Percentiles rank a stretch among this genome's conserved stretches.
These are phyloP conservation scores for Mycena albidolilacea DNA, from an alignment of 768 basidiomycete genomes.

Conservation along the genomic window DNA sequence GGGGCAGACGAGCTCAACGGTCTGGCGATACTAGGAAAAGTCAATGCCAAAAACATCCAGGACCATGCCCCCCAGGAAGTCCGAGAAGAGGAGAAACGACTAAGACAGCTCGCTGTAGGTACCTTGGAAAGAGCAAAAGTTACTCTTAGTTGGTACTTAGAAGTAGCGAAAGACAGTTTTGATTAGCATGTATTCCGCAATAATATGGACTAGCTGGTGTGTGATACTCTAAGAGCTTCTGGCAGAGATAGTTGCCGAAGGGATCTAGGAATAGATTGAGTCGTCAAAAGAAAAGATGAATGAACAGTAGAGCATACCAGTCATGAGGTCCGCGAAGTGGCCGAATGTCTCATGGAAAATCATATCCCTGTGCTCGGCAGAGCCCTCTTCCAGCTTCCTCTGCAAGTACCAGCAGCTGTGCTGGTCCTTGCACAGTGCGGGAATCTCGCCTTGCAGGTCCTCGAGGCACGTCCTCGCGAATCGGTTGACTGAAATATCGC, in stretches of 20 bases:
- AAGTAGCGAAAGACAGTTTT: background rate
- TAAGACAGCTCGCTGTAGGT: background rate
- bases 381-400: conserved; percentile 98
- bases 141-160: no score
- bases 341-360: conserved; percentile 99
- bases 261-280: no score
- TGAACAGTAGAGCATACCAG: conserved; percentile 66
- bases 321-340: conserved; percentile 99
- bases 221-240: no score
- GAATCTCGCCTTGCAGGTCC: conserved; percentile 95
- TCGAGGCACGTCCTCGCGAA: conserved; percentile 97
- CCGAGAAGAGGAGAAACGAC: background rate
- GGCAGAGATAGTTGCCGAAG: no score
- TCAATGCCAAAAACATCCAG: no score
- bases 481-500: conserved; percentile 80
- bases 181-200: background rate
- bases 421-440: conserved; percentile 96
- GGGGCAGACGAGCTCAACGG: no score
- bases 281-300: no score
- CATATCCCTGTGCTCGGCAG: conserved; percentile 97
- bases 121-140: background rate
- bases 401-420: conserved; percentile 98
- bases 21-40: no score
- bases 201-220: no score
- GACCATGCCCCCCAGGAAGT: no score